A percentile compares a stretch with the other conserved stretches of the same genome.
Evolutionary conservation across 2,329 filamentous ascomycete genomes (phyloP).

Genomic region (Mollisiaceae sp.): DNA sequence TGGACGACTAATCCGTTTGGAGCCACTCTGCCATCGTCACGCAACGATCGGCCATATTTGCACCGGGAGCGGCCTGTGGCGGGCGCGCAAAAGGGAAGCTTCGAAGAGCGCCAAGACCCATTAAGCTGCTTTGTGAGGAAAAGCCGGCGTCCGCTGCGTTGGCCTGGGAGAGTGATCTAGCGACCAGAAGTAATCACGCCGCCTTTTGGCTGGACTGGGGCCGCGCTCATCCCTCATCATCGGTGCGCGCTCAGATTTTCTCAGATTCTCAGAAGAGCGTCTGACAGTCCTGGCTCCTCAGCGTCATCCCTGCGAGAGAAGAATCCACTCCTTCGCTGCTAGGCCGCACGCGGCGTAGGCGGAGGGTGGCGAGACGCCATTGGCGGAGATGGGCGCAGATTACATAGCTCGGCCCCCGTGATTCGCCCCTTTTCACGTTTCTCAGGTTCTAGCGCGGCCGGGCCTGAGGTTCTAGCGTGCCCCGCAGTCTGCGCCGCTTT

Average conservation of each 20-base stretch:
- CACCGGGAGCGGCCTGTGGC: background rate
- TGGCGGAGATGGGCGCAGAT: conserved; percentile 15
- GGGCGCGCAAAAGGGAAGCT: conserved; percentile 17
- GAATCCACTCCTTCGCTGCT: conserved; percentile 28
- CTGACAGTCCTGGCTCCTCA: background rate
- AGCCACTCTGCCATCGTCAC: background rate
- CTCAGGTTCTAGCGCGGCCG: conserved; percentile 23
- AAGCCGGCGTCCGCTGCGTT: background rate
- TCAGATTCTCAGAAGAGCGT: too few relatives aligned
- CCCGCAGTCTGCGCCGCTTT: conserved; percentile 14
- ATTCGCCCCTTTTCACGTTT: conserved; percentile 21
- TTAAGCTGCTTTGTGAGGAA: conserved; percentile 17
- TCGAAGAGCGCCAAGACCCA: conserved; percentile 13
- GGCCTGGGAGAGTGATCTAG: background rate
- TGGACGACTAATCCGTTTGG: background rate
- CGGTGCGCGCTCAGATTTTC: background rate
- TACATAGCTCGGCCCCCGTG: conserved; percentile 5
- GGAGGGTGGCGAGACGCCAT: background rate
- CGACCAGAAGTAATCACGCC: conserved; percentile 3
- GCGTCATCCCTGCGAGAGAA: conserved; percentile 19
- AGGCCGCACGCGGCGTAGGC: conserved; percentile 12
- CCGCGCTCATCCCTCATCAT: background rate
- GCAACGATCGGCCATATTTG: conserved; percentile 22
- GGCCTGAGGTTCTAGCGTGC: conserved; percentile 8
- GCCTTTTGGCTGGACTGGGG: conserved; percentile 21